phyloP scores from a whole-genome alignment of 2,329 filamentous ascomycete species.

The Fusarium citri region DNA sequence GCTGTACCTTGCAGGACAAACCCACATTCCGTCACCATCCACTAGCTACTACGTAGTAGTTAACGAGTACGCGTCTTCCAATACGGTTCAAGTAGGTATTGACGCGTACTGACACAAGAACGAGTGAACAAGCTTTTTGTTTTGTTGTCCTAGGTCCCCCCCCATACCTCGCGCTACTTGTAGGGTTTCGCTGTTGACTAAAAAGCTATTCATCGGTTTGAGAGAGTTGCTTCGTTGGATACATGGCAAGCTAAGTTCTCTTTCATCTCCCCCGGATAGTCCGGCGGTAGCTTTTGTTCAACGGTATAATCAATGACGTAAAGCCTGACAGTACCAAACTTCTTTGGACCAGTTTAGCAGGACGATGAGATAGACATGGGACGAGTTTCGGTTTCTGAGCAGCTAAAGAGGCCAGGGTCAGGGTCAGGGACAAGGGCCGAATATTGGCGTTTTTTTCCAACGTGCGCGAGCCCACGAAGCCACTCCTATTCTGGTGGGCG shows the following conservation, averaged over 20 bases:
- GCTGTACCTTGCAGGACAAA: constrained; percentile 37
- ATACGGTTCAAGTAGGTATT: constrained; percentile 7
- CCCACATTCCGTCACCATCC: constrained; percentile 36
- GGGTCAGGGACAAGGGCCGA: constrained; percentile 33
- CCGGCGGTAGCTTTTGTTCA: constrained; percentile 31
- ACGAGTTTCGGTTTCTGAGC: constrained; percentile 30
- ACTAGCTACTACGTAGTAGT: constrained; percentile 7
- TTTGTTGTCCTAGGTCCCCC: constrained; percentile 1
- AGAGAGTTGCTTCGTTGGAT: background rate
- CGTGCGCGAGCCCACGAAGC: constrained; percentile 26
- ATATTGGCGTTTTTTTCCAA: constrained; percentile 24
- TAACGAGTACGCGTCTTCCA: constrained; percentile 21
- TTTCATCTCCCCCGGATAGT: constrained; percentile 18
- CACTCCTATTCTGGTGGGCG: constrained; percentile 20
- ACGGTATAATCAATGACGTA: constrained; percentile 41
- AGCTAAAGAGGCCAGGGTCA: constrained; percentile 15
- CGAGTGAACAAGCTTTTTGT: constrained; percentile 22
- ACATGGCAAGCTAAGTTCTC: background rate
- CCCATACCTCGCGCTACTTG: background rate
- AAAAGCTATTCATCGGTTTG: background rate
- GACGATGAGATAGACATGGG: constrained; percentile 34
- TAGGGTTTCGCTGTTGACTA: background rate
- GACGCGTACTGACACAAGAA: constrained; percentile 9
- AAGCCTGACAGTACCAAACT: background rate
- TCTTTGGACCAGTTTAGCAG: constrained; percentile 21